These are phyloP conservation scores for Collybiopsis confluens DNA, from an alignment of 768 basidiomycete species.

Conservation along the genomic window DNA sequence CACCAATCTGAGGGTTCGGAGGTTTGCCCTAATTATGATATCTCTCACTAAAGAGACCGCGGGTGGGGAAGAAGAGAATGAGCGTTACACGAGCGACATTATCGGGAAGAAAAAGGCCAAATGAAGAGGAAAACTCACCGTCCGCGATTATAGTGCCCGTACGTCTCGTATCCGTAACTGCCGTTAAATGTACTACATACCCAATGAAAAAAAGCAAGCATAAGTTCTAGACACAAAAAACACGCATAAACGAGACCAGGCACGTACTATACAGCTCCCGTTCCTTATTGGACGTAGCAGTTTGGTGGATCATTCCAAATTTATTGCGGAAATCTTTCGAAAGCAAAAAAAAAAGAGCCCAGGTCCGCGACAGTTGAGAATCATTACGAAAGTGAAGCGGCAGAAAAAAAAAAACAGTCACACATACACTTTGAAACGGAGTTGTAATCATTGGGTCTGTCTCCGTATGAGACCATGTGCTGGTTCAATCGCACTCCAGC, in stretches of 20 bases:
- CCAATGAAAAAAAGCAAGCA: not conserved
- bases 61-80: too few relatives aligned
- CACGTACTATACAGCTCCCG: slow-evolving; percentile 69
- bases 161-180: slow-evolving; percentile 75
- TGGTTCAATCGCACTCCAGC: slow-evolving; percentile 69
- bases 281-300: slow-evolving; percentile 62
- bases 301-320: slow-evolving; percentile 66
- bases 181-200: slow-evolving; percentile 65
- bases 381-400: not conserved
- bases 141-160: slow-evolving; percentile 71
- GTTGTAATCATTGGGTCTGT: slow-evolving; percentile 76
- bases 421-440: slow-evolving; percentile 68
- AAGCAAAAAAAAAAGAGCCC: too few relatives aligned
- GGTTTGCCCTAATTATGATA: slow-evolving; percentile 37
- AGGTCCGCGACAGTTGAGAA: too few relatives aligned
- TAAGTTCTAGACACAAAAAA: not conserved
- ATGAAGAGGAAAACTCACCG: slow-evolving; percentile 44
- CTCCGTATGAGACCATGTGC: slow-evolving; percentile 67
- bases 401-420: slow-evolving; percentile 3
- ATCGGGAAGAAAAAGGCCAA: not conserved
- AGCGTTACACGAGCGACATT: not conserved
- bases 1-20: slow-evolving; percentile 29
- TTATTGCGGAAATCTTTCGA: slow-evolving; percentile 79
- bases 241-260: not conserved
- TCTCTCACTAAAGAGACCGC: slow-evolving; percentile 32